Conservation (phyloP, 768 basidiomycete genomes). For the Hypholoma fasciculare region DNA sequence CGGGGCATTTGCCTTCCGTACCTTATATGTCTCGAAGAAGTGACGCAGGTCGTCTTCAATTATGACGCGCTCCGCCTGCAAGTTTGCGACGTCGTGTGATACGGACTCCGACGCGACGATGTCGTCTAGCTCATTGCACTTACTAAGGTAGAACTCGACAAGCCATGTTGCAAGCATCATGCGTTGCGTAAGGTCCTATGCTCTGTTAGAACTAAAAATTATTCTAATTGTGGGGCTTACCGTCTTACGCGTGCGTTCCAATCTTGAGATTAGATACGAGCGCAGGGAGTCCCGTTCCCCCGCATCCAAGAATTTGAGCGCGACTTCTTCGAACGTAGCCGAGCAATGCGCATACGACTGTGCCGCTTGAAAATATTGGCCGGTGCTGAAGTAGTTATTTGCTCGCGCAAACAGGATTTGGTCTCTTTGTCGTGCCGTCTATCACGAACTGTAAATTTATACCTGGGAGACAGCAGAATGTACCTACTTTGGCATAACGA, state of each 20-base stretch:
- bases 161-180: slow-evolving; percentile 99
- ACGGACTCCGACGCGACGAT: slow-evolving; percentile 84
- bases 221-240: slow-evolving; percentile 42
- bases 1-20: slow-evolving; percentile 25
- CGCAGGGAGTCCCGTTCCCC: slow-evolving; percentile 89
- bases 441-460: slow-evolving; percentile 2
- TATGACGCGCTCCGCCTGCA: slow-evolving; percentile 75
- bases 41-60: slow-evolving; percentile 92
- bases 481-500: slow-evolving; percentile 74
- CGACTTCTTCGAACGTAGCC: slow-evolving; percentile 87
- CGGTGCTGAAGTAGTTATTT: slow-evolving; percentile 72
- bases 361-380: slow-evolving; percentile 87
- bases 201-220: background rate
- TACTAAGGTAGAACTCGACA: slow-evolving; percentile 94
- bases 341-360: slow-evolving; percentile 91
- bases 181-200: slow-evolving; percentile 86
- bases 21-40: slow-evolving; percentile 95
- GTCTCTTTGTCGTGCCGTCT: slow-evolving; percentile 91
- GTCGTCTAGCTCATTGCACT: slow-evolving; percentile 96
- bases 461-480: background rate
- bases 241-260: slow-evolving; percentile 82
- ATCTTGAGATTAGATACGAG: slow-evolving; percentile 83
- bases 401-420: slow-evolving; percentile 83
- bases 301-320: slow-evolving; percentile 85
- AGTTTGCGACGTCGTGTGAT: slow-evolving; percentile 81